Percentiles rank a stretch among this genome's conserved stretches.
phyloP scores from a whole-genome alignment of 495 filamentous ascomycete genomes.

The Aspergillus panamensis region DNA sequence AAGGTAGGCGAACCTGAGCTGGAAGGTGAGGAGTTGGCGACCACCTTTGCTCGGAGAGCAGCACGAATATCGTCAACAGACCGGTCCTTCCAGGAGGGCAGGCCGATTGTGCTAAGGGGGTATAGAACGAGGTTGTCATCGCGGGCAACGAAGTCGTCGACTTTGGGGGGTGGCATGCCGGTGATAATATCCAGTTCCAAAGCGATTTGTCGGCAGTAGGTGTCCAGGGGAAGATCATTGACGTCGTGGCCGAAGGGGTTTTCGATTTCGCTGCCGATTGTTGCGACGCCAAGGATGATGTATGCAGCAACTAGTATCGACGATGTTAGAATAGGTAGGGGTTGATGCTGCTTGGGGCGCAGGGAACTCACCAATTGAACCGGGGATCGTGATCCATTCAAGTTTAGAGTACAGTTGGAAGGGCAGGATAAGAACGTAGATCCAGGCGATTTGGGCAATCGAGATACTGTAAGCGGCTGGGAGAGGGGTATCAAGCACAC shows the following conservation, averaged over 20 bases:
- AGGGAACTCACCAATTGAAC: constrained; percentile 56
- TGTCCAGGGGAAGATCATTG: constrained; percentile 79
- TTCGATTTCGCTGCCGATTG: constrained; percentile 83
- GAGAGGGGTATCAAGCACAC: constrained; percentile 79
- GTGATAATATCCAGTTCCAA: constrained; percentile 73
- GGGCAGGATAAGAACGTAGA: constrained; percentile 78
- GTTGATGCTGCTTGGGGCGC: neutral
- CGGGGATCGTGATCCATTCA: constrained; percentile 79
- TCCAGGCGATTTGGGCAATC: constrained; percentile 83
- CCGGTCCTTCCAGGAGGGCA: constrained; percentile 57
- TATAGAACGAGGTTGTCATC: constrained; percentile 63
- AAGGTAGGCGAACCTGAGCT: constrained; percentile 30
- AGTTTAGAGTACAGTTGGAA: constrained; percentile 71
- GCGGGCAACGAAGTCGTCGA: constrained; percentile 55
- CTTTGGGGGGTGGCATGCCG: constrained; percentile 50
- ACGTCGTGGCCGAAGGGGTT: constrained; percentile 86
- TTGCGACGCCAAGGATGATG: constrained; percentile 84
- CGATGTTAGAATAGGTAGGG: constrained; percentile 1
- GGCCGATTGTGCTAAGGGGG: constrained; percentile 59
- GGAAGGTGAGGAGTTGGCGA: constrained; percentile 24
- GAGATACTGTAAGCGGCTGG: constrained; percentile 83
- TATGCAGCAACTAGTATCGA: constrained; percentile 61
- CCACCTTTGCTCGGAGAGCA: constrained; percentile 47
- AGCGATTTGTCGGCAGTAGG: constrained; percentile 68
- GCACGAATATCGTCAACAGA: constrained; percentile 57